Evolutionary conservation across 208 protist genomes (phyloP), one percentile per base, ranked within the genome.

Genomic region (Sergeia podlipaevii): DNA sequence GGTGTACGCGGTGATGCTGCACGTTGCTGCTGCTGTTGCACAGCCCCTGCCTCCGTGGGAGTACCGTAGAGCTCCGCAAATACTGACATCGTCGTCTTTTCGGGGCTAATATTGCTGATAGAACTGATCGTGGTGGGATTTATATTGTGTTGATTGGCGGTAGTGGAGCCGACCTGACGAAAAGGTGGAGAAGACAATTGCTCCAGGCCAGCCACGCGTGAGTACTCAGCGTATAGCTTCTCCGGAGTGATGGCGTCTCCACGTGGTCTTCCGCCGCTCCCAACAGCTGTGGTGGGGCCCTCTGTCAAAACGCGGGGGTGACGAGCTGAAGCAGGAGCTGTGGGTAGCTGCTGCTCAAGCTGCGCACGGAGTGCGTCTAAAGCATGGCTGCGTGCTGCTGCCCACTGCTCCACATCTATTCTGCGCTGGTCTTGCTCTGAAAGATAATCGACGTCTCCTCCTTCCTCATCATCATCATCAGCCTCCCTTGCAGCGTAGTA

Each of bases 331-430:
- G n/a, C n/a, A n/a, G 42, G 10, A 46, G 54, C 36, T 13, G 20
- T 23, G 17, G 37, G 44, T 24, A 49, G 30, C 38, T 28, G 15
- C 2, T 51, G 18, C 15, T 70, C 57, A 2, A 86, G 60, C 33
- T 84, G 66, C 6, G 61, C 57, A 4, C 71, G 69, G 2, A 90
- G 58, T 38, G 67, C 45, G 18, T 74, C 75, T 3, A 90, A 52
- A 21, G 71, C 66, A 0, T 41, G 67, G 23, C 71, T 60, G 7
- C 67, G 74, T 7, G 71, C 60, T 1, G 70, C 47, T 3, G 60
- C 63, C 82, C 77, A 90, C 41, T 67, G 51, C 1, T n/a, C 30
- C 0, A 46, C 61, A 44, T 69, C 63, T 0, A 58, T 18, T 21
- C 39, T 59, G 0, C 44, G 43, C 28, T n/a, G n/a, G n/a, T n/a